Percentiles rank a stretch among this genome's conserved stretches.
Evolutionary conservation across 2,329 filamentous ascomycete genomes (phyloP).

Genomic region (Aspergillus tamarii): DNA sequence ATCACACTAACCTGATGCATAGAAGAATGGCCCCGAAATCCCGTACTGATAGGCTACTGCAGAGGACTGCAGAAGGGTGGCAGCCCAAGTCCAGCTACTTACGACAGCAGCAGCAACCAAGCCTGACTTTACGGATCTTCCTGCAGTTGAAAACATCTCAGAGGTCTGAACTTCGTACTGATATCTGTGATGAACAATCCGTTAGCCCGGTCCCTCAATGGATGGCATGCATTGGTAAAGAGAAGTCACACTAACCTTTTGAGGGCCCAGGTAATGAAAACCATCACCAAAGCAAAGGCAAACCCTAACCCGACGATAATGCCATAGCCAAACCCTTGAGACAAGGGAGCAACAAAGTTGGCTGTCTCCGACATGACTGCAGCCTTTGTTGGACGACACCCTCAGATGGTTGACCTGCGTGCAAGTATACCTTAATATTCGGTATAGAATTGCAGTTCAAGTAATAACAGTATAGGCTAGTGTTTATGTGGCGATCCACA

Average conservation of each 20-base stretch:
- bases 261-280: conserved; percentile 70
- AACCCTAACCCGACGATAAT: conserved; percentile 75
- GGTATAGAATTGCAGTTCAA: neutral
- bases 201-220: neutral
- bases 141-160: conserved; percentile 90
- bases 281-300: conserved; percentile 75
- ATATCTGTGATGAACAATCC: conserved; percentile 49
- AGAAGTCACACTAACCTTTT: conserved; percentile 53
- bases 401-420: neutral
- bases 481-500: neutral
- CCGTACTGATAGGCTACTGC: conserved; percentile 82
- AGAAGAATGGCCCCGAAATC: conserved; percentile 68
- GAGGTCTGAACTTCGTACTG: conserved; percentile 79
- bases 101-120: conserved; percentile 89
- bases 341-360: conserved; percentile 38
- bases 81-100: conserved; percentile 91
- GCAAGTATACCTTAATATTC: neutral
- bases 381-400: neutral
- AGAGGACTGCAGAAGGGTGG: conserved; percentile 76
- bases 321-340: conserved; percentile 74
- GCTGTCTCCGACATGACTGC: conserved; percentile 29
- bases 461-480: neutral
- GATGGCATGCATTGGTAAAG: neutral
- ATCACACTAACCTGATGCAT: conserved; percentile 60
- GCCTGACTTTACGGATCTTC: conserved; percentile 84